These are phyloP conservation scores for Rhizopogon salebrosus DNA, from an alignment of 768 basidiomycete genomes.

Conservation along the genomic window DNA sequence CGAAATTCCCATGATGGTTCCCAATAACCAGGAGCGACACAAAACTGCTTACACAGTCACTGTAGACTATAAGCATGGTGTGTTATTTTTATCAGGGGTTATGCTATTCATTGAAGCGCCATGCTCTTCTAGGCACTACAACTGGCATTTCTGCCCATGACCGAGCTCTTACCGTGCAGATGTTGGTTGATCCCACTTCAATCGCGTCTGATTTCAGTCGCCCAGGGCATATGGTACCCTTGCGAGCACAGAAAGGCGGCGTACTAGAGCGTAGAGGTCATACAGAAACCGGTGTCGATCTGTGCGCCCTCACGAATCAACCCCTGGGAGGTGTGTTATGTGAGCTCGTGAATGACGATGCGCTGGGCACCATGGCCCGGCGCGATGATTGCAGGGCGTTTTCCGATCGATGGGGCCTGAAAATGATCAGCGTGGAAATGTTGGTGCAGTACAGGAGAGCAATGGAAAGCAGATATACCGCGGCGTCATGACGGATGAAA, in stretches of 20 bases:
- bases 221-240: conserved; percentile 93
- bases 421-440: conserved; percentile 94
- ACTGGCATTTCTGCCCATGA: conserved; percentile 98
- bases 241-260: conserved; percentile 83
- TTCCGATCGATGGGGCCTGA: conserved; percentile 84
- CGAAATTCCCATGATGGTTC: conserved; percentile 91
- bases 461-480: background rate
- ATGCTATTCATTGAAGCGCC: background rate
- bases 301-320: conserved; percentile 70
- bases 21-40: conserved; percentile 82
- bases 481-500: background rate
- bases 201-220: conserved; percentile 73
- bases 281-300: conserved; percentile 86
- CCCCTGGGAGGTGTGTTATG: conserved; percentile 76
- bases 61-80: conserved; percentile 88
- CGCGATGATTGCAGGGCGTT: conserved; percentile 90
- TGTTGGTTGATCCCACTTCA: conserved; percentile 61
- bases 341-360: conserved; percentile 92
- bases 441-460: conserved; percentile 40
- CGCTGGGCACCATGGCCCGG: conserved; percentile 87
- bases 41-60: conserved; percentile 95
- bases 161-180: conserved; percentile 80
- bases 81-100: background rate
- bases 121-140: conserved; percentile 57
- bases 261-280: conserved; percentile 86